phyloP scores from a whole-genome alignment of 805 yeast species.

The Cyberlindnera americana region DNA sequence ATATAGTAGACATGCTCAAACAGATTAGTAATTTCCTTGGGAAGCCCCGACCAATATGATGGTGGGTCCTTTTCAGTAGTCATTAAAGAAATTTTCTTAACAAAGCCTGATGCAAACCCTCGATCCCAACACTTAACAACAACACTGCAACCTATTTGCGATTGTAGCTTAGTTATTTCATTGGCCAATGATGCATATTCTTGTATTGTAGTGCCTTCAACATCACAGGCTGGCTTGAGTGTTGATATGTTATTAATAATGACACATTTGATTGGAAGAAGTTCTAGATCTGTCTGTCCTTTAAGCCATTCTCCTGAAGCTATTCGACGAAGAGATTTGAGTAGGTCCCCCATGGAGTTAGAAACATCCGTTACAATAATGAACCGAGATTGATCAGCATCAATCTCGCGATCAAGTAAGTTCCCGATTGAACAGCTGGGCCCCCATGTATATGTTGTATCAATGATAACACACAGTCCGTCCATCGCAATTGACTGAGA shows the following conservation, averaged over 20 bases:
- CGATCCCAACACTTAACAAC: slow-evolving; percentile 12
- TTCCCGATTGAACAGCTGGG: neutral
- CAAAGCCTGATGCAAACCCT: slow-evolving; percentile 5
- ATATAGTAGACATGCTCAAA: slow-evolving; percentile 5
- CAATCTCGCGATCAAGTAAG: neutral
- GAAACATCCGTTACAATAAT: neutral
- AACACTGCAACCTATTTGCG: slow-evolving; percentile 6
- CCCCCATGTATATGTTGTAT: slow-evolving; percentile 13
- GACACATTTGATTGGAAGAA: slow-evolving; percentile 1
- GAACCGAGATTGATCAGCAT: no score
- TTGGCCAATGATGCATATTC: slow-evolving; percentile 4
- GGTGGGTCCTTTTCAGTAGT: neutral
- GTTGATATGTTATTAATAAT: slow-evolving; percentile 15
- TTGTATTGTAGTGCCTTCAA: neutral
- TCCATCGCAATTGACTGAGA: neutral
- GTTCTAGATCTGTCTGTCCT: neutral
- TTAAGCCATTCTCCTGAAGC: neutral
- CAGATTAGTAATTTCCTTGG: neutral
- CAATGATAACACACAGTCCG: slow-evolving; percentile 6
- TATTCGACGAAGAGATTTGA: neutral
- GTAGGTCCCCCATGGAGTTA: neutral
- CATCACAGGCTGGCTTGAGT: neutral
- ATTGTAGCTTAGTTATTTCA: neutral
- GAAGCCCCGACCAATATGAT: slow-evolving; percentile 2
- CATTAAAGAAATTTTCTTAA: neutral